Evolutionary conservation across 352 stramenopile species (phyloP).

Genomic region (Globisporangium rhizosaccharum): DNA sequence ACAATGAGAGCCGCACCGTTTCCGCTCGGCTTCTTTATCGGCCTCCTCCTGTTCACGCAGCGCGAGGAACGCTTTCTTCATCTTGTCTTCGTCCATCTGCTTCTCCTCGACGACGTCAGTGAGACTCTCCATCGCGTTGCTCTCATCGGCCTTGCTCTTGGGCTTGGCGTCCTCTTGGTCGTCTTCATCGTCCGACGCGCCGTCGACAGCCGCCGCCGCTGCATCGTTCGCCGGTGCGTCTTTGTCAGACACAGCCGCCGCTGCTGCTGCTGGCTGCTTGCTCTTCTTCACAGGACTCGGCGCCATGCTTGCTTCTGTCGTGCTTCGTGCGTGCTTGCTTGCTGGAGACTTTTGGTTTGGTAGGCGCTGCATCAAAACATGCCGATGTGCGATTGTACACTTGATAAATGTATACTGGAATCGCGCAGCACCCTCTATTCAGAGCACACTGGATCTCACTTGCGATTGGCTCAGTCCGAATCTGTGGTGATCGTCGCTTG

Average conservation of each 20-base stretch:
- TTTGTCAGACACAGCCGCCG: background rate
- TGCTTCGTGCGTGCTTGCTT: background rate
- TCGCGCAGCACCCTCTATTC: background rate
- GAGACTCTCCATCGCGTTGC: conserved; percentile 77
- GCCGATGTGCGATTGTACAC: background rate
- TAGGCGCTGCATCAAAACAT: too few species aligned
- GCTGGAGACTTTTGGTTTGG: too few species aligned
- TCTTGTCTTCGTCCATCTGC: conserved; percentile 87
- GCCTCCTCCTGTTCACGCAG: conserved; percentile 78
- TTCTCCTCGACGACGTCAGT: conserved; percentile 84
- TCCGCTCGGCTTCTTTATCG: conserved; percentile 73
- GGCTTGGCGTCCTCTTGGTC: conserved; percentile 39
- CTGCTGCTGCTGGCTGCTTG: conserved; percentile 2
- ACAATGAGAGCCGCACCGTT: conserved; percentile 22
- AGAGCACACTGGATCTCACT: background rate
- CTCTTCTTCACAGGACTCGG: conserved; percentile 34
- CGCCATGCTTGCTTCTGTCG: conserved; percentile 22
- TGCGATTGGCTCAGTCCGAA: conserved; percentile 10
- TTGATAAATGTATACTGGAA: background rate
- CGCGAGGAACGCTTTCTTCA: conserved; percentile 75
- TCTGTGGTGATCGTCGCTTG: conserved; percentile 15
- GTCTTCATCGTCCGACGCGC: conserved; percentile 47
- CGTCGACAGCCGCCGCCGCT: conserved; percentile 20
- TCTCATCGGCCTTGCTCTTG: conserved; percentile 83
- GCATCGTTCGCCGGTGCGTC: conserved; percentile 6